A percentile compares a stretch with the other conserved stretches of the same genome.
Conservation (phyloP, 805 yeast species). For the Hanseniaspora vineae region DNA sequence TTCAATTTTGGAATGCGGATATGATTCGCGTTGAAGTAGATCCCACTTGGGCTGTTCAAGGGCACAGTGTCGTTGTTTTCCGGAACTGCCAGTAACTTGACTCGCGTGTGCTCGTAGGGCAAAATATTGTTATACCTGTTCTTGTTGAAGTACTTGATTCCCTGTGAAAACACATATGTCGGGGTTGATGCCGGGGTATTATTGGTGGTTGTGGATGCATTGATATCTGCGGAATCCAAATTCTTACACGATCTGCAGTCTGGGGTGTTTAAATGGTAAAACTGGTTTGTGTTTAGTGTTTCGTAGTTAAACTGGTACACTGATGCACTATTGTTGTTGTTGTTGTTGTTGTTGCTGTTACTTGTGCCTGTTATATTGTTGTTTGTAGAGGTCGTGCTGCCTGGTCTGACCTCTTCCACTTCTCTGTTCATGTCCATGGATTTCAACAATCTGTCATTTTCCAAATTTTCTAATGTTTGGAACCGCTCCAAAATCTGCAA, state of each 20-base stretch:
- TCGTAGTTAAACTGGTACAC: not conserved
- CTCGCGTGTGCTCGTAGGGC: constrained; percentile 78
- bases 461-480: constrained; percentile 25
- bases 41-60: not conserved
- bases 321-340: not conserved
- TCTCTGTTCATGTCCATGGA: constrained; percentile 8
- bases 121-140: constrained; percentile 79
- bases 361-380: no score
- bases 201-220: not conserved
- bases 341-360: not conserved
- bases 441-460: constrained; percentile 17
- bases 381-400: no score
- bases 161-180: constrained; percentile 39
- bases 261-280: not conserved
- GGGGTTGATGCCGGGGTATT: constrained; percentile 3
- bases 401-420: not conserved
- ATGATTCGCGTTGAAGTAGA: constrained; percentile 80
- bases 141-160: constrained; percentile 65
- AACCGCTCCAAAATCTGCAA: constrained; percentile 20
- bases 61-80: not conserved
- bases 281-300: not conserved
- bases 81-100: constrained; percentile 29
- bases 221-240: no score
- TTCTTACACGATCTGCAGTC: no score
- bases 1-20: constrained; percentile 30